A percentile compares a stretch with the other conserved stretches of the same genome.
phyloP scores from a whole-genome alignment of 305 asterid genomes.

The Rubia tinctorum region DNA sequence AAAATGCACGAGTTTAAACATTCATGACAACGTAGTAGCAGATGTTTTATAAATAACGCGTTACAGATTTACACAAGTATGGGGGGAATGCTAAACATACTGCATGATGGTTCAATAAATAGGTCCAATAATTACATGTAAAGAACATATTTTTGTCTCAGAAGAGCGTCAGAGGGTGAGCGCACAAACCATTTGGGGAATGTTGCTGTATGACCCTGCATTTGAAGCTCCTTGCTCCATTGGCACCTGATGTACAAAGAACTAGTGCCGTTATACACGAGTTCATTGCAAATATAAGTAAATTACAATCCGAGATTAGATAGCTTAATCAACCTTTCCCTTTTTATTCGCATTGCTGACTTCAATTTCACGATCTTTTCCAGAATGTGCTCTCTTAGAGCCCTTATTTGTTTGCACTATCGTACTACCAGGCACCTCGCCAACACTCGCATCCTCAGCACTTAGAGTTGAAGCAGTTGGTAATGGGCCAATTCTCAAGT shows the following conservation, averaged over 20 bases:
- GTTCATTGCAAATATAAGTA: background rate
- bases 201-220: constrained; percentile 48
- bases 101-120: background rate
- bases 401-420: constrained; percentile 35
- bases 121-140: background rate
- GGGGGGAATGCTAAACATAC: no score
- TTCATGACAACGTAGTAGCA: no score
- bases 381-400: constrained; percentile 56
- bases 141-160: background rate
- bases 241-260: constrained; percentile 47
- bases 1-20: background rate
- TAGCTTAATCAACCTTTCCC: constrained; percentile 65
- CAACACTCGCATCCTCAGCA: constrained; percentile 39
- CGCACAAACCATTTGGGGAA: constrained; percentile 63
- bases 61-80: background rate
- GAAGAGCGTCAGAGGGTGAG: constrained; percentile 23
- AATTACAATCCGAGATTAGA: background rate
- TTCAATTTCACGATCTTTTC: constrained; percentile 48
- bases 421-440: constrained; percentile 32
- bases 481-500: constrained; percentile 33
- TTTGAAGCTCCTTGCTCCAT: constrained; percentile 50
- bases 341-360: constrained; percentile 46
- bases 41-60: background rate
- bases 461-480: constrained; percentile 40
- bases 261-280: constrained; percentile 7